Evolutionary conservation across 1,139 yeast species (phyloP).

Genomic region (Petasospora fabianii): DNA sequence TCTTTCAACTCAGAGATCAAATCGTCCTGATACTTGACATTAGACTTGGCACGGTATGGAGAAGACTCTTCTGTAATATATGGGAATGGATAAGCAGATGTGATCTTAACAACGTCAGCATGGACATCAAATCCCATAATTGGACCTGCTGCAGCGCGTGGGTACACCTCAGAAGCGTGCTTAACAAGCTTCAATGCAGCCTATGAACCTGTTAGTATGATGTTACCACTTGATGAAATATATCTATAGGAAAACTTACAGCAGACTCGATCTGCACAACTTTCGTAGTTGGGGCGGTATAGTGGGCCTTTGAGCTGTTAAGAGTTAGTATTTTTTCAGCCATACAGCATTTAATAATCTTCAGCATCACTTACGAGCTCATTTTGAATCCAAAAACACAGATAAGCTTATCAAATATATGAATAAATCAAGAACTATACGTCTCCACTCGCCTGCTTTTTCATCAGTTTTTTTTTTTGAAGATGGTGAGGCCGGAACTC

Average conservation of each 20-base stretch:
- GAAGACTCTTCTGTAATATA: constrained; percentile 37
- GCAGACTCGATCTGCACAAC: constrained; percentile 30
- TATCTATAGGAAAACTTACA: constrained; percentile 10
- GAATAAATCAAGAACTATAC: too few relatives aligned
- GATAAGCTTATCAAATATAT: too few relatives aligned
- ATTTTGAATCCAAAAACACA: too few relatives aligned
- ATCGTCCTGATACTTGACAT: constrained; percentile 68
- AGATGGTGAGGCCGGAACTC: too few relatives aligned
- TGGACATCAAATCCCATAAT: constrained; percentile 72
- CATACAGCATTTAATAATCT: constrained; percentile 1
- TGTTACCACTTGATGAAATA: too few relatives aligned
- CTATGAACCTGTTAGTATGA: constrained; percentile 8
- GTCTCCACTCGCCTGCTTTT: too few relatives aligned
- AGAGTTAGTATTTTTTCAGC: constrained; percentile 4
- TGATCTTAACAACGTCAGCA: constrained; percentile 42
- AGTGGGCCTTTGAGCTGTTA: constrained; percentile 4
- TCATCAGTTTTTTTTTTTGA: too few relatives aligned
- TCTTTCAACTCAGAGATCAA: constrained; percentile 58
- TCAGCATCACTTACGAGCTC: too few relatives aligned
- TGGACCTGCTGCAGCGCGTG: constrained; percentile 70
- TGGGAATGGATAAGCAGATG: constrained; percentile 68
- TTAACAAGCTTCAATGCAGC: constrained; percentile 56
- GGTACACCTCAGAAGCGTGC: constrained; percentile 68
- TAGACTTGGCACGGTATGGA: constrained; percentile 44
- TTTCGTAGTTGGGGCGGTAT: constrained; percentile 38